phyloP scores from a whole-genome alignment of 306 rosid species.

The Prunus armeniaca region DNA sequence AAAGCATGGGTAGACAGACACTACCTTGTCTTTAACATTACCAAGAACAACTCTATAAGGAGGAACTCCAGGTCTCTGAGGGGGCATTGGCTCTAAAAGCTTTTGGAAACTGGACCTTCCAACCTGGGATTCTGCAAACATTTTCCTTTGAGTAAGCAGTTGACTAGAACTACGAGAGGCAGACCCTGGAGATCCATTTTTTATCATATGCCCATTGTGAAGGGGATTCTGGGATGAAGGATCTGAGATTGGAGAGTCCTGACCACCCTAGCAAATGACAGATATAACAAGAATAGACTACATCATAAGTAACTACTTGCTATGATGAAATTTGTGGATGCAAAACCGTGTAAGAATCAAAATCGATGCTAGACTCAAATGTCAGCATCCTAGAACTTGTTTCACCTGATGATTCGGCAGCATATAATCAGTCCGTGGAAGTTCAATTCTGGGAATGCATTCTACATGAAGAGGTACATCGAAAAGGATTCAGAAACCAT shows the following conservation, averaged over 20 bases:
- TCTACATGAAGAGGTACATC: slow-evolving; percentile 45
- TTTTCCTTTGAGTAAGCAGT: slow-evolving; percentile 55
- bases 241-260: slow-evolving; percentile 32
- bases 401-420: slow-evolving; percentile 58
- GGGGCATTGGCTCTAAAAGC: slow-evolving; percentile 82
- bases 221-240: slow-evolving; percentile 24
- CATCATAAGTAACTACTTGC: not conserved
- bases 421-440: slow-evolving; percentile 52
- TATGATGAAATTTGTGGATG: not conserved
- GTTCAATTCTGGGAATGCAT: slow-evolving; percentile 54
- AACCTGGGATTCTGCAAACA: slow-evolving; percentile 52
- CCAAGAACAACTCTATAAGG: slow-evolving; percentile 89
- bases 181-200: slow-evolving; percentile 40
- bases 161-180: slow-evolving; percentile 52
- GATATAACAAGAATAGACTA: not conserved
- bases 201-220: slow-evolving; percentile 17
- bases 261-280: slow-evolving; percentile 41
- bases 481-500: slow-evolving; percentile 7
- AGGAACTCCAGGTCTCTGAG: slow-evolving; percentile 68
- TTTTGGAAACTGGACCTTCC: slow-evolving; percentile 85
- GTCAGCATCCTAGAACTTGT: slow-evolving; percentile 17
- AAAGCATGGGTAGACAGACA: slow-evolving; percentile 16
- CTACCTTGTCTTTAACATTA: slow-evolving; percentile 79
- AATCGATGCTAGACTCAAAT: slow-evolving; percentile 2
- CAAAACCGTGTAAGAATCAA: not conserved